phyloP scores from a whole-genome alignment of 2,329 filamentous ascomycete genomes.

The Talaromyces funiculosus region DNA sequence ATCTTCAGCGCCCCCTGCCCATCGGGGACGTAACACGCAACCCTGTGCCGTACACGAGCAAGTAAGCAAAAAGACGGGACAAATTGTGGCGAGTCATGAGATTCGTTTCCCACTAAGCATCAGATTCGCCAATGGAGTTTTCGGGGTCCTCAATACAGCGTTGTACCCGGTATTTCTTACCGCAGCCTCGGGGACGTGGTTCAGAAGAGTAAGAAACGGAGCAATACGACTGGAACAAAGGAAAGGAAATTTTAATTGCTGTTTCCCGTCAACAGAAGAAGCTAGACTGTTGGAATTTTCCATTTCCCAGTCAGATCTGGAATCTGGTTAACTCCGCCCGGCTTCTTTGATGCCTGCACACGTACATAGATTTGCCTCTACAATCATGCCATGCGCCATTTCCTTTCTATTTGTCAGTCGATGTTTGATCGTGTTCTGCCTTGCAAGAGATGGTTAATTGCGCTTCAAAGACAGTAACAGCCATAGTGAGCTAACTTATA shows the following conservation, averaged over 20 bases:
- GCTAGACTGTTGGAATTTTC: background rate
- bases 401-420: background rate
- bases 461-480: background rate
- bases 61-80: constrained; percentile 1
- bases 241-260: background rate
- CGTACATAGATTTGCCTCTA: background rate
- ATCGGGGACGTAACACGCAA: background rate
- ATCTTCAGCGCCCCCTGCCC: constrained; percentile 2
- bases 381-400: background rate
- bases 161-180: constrained; percentile 3
- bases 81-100: constrained; percentile 3
- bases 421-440: background rate
- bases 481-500: background rate
- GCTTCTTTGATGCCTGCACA: background rate
- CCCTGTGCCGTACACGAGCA: constrained; percentile 6
- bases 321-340: background rate
- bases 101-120: background rate
- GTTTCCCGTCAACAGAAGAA: background rate
- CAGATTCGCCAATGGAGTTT: background rate
- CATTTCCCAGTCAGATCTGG: constrained; percentile 16
- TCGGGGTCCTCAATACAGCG: constrained; percentile 2
- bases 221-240: constrained; percentile 8
- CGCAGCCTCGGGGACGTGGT: constrained; percentile 4
- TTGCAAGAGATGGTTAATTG: background rate
- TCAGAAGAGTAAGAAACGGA: background rate